A percentile compares a stretch with the other conserved stretches of the same genome.
Conservation (phyloP, 2,329 filamentous ascomycete genomes). For the Chaetomiaceae sp. region DNA sequence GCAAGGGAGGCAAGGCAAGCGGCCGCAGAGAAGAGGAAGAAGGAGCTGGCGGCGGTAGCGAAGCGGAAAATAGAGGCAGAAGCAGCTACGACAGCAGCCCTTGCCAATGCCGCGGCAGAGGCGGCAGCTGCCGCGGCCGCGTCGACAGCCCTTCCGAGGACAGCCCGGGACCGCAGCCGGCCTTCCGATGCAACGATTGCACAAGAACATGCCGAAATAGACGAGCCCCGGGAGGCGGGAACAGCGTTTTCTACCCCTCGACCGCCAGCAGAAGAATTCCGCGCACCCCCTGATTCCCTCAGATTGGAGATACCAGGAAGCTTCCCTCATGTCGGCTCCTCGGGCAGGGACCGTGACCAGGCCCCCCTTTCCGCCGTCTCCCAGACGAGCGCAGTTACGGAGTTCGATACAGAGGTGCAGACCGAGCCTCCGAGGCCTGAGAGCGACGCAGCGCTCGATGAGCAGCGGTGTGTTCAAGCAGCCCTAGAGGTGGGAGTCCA, state of each 20-base stretch:
- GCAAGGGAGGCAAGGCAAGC: slow-evolving; percentile 51
- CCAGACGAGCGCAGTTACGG: slow-evolving; percentile 55
- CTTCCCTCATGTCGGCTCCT: slow-evolving; percentile 43
- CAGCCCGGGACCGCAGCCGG: background rate
- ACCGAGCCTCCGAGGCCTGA: slow-evolving; percentile 44
- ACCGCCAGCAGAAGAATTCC: slow-evolving; percentile 9
- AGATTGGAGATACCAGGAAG: slow-evolving; percentile 62
- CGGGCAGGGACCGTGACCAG: slow-evolving; percentile 40
- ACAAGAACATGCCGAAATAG: slow-evolving; percentile 5
- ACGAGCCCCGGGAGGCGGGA: slow-evolving; percentile 17
- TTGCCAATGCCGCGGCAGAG: slow-evolving; percentile 21
- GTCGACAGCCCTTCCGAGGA: slow-evolving; percentile 2
- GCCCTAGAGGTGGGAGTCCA: slow-evolving; percentile 5
- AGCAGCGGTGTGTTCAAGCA: slow-evolving; percentile 9
- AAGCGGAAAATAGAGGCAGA: slow-evolving; percentile 38
- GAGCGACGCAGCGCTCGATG: slow-evolving; percentile 17
- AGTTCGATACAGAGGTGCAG: slow-evolving; percentile 70
- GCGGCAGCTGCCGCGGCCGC: slow-evolving; percentile 9
- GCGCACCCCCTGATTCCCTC: slow-evolving; percentile 50
- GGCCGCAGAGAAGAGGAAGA: slow-evolving; percentile 49
- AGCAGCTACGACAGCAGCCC: slow-evolving; percentile 30
- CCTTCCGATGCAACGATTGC: slow-evolving; percentile 3
- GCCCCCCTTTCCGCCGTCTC: slow-evolving; percentile 56
- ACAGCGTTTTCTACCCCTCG: slow-evolving; percentile 12
- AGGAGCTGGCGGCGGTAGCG: slow-evolving; percentile 45